Percentiles rank a stretch among this genome's conserved stretches.
These are phyloP conservation scores for Clitocybe nebularis DNA, from an alignment of 1,284 basidiomycete species.

Conservation along the genomic window DNA sequence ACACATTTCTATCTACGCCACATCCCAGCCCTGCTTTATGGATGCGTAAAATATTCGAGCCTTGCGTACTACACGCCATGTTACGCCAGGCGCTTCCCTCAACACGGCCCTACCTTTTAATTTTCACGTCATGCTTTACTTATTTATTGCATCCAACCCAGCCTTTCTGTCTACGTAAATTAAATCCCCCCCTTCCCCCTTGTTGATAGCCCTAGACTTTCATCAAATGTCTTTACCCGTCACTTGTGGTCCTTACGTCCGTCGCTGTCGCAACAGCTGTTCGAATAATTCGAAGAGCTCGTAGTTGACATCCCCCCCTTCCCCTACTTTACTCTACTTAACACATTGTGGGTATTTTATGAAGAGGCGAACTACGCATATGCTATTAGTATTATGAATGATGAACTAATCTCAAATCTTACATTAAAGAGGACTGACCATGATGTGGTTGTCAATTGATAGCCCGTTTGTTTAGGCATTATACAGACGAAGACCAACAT, in stretches of 20 bases:
- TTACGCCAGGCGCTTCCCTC: no score
- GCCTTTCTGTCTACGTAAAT: background rate
- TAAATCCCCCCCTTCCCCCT: background rate
- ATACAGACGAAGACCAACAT: no score
- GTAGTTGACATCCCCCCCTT: background rate
- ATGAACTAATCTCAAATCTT: conserved; percentile 2
- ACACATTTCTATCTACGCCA: background rate
- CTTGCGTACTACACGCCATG: no score
- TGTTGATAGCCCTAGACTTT: conserved; percentile 2
- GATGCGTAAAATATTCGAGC: background rate
- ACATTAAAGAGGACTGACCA: no score
- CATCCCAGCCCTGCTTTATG: background rate
- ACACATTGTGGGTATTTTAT: background rate
- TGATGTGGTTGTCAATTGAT: no score
- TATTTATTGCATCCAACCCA: background rate
- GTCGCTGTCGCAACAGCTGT: background rate
- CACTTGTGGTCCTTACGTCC: background rate
- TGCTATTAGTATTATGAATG: background rate
- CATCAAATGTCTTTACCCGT: background rate
- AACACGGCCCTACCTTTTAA: no score
- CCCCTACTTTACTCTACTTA: conserved; percentile 1
- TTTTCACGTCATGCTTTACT: no score
- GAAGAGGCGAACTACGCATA: background rate
- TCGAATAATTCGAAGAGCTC: background rate
- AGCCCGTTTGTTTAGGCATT: no score